Evolutionary conservation across 2,329 filamentous ascomycete genomes (phyloP).

Genomic region (Aspergillus novofumigatus): DNA sequence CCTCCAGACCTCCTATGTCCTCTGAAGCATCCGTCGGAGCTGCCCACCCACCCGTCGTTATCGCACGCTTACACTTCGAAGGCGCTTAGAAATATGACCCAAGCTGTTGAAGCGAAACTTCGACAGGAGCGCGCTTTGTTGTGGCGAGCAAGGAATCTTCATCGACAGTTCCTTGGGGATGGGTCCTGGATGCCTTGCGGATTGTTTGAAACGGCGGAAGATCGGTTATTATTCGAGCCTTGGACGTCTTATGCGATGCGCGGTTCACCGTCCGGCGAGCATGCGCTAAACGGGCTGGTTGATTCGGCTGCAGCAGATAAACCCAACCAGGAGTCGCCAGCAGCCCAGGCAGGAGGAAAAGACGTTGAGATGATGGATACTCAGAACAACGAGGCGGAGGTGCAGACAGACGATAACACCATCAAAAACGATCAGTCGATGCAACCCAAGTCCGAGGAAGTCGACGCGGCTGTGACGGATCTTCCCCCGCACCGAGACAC

Average conservation of each 20-base stretch:
- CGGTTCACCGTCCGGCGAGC: constrained; percentile 12
- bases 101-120: constrained; percentile 53
- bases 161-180: constrained; percentile 58
- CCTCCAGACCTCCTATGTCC: constrained; percentile 54
- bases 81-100: constrained; percentile 55
- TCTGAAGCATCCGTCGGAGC: constrained; percentile 58
- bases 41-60: constrained; percentile 56
- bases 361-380: constrained; percentile 35
- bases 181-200: constrained; percentile 56
- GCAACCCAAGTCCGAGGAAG: constrained; percentile 34
- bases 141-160: constrained; percentile 55
- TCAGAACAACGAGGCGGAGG: constrained; percentile 9
- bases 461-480: constrained; percentile 29
- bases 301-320: constrained; percentile 9
- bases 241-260: constrained; percentile 15
- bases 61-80: constrained; percentile 56
- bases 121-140: constrained; percentile 54
- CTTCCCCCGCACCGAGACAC: constrained; percentile 29
- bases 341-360: constrained; percentile 10
- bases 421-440: constrained; percentile 13
- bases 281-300: constrained; percentile 13
- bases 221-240: constrained; percentile 46
- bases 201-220: constrained; percentile 48
- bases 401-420: constrained; percentile 3
- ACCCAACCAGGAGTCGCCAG: constrained; percentile 8